phyloP scores from a whole-genome alignment of 208 protist species.

The Naegleria gruberi region DNA sequence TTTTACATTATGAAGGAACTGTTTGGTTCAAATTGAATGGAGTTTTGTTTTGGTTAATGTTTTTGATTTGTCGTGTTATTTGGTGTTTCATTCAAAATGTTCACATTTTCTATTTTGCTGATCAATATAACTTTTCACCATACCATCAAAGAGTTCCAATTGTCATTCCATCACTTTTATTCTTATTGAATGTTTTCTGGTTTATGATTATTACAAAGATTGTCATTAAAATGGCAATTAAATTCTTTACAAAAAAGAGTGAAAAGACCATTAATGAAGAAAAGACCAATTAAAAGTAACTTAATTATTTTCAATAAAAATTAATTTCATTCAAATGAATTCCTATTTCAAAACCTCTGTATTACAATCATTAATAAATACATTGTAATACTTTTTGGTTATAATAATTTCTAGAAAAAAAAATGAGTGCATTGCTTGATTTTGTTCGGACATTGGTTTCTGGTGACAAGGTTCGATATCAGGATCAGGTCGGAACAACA shows the following conservation, averaged over 20 bases:
- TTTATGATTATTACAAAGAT: slow-evolving; percentile 6
- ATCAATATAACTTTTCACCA: neutral
- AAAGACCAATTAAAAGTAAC: neutral
- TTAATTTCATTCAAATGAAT: too few species aligned
- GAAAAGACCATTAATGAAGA: neutral
- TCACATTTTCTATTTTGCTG: neutral
- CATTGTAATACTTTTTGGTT: too few species aligned
- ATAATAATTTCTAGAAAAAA: too few species aligned
- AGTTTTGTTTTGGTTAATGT: slow-evolving; percentile 5
- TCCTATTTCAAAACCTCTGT: too few species aligned
- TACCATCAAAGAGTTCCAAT: neutral
- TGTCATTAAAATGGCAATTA: neutral
- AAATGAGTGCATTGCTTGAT: neutral
- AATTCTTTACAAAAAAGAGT: neutral
- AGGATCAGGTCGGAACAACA: slow-evolving; percentile 11
- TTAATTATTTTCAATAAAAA: too few species aligned
- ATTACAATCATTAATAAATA: too few species aligned
- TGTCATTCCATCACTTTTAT: neutral
- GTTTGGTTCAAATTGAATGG: neutral
- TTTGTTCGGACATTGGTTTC: slow-evolving; percentile 19
- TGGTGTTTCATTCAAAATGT: slow-evolving; percentile 19
- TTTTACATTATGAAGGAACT: neutral
- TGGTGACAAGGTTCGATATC: slow-evolving; percentile 14
- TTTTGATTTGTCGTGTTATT: slow-evolving; percentile 1
- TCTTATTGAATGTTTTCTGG: slow-evolving; percentile 16